Conservation (phyloP, 495 filamentous ascomycete genomes). For the Penicillium longicatenatum region DNA sequence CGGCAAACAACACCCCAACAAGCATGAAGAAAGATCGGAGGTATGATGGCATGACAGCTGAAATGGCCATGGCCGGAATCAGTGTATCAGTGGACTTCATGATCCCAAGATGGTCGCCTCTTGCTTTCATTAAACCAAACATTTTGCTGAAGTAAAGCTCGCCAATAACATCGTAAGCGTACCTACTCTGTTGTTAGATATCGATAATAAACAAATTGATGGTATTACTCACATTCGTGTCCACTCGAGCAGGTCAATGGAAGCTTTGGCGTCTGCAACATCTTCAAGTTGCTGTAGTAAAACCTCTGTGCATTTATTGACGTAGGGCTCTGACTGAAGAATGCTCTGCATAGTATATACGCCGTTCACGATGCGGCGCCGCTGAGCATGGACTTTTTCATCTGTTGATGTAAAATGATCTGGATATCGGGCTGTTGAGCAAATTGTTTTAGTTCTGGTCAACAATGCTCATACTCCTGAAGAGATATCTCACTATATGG, state of each 20-base stretch:
- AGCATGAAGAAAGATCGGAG: neutral
- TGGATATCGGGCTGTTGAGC: slow-evolving; percentile 11
- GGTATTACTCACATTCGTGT: slow-evolving; percentile 16
- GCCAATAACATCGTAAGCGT: slow-evolving; percentile 38
- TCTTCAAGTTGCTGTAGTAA: slow-evolving; percentile 25
- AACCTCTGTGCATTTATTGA: slow-evolving; percentile 29
- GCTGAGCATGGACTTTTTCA: slow-evolving; percentile 30
- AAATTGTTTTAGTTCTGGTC: too few species aligned
- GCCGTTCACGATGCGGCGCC: slow-evolving; percentile 32
- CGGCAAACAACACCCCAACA: neutral
- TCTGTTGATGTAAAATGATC: slow-evolving; percentile 23
- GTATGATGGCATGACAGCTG: neutral
- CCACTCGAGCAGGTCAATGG: slow-evolving; percentile 26
- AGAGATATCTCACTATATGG: neutral
- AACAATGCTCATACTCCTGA: too few species aligned
- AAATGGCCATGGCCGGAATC: neutral
- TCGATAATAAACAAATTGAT: slow-evolving; percentile 3
- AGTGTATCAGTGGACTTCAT: slow-evolving; percentile 25
- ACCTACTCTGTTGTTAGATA: slow-evolving; percentile 22
- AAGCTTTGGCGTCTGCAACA: slow-evolving; percentile 19
- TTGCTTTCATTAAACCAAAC: slow-evolving; percentile 36
- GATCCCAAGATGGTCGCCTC: slow-evolving; percentile 18
- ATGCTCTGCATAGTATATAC: slow-evolving; percentile 35
- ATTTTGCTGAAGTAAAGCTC: slow-evolving; percentile 41
- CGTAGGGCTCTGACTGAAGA: slow-evolving; percentile 30